These are phyloP conservation scores for Oryza meyeriana DNA, from an alignment of 176 grass and related monocot genomes.

Conservation along the genomic window DNA sequence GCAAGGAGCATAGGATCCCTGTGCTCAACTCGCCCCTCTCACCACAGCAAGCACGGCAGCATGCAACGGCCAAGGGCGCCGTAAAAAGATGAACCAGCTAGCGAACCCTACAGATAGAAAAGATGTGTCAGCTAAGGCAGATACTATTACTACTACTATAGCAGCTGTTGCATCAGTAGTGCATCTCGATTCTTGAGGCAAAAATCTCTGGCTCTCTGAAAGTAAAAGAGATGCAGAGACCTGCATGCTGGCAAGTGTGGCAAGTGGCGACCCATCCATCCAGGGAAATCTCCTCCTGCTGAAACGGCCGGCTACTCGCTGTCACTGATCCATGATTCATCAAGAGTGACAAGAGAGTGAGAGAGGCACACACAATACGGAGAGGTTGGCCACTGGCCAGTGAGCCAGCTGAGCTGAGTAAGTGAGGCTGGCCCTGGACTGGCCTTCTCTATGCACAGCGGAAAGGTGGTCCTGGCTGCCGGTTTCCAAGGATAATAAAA, in stretches of 20 bases:
- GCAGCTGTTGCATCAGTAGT: neutral
- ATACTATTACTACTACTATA: neutral
- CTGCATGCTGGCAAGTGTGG: neutral
- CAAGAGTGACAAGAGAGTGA: neutral
- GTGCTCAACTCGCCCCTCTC: neutral
- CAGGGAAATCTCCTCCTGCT: neutral
- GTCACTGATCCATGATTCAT: neutral
- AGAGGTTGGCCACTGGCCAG: constrained; percentile 8
- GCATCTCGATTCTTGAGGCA: neutral
- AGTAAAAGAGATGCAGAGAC: neutral
- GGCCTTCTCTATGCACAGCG: neutral
- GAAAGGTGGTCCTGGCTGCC: constrained; percentile 33
- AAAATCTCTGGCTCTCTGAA: constrained; percentile 27
- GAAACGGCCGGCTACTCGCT: neutral
- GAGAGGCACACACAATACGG: neutral
- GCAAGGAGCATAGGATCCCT: constrained; percentile 29
- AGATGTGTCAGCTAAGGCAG: neutral
- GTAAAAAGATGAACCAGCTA: neutral
- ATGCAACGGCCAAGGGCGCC: neutral
- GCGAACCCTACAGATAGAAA: neutral
- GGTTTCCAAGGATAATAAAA: constrained; percentile 36
- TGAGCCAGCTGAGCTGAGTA: neutral
- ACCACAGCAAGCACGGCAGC: neutral
- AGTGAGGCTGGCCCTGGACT: neutral
- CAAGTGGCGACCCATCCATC: neutral